These are phyloP conservation scores for Ormosia semicastrata DNA, from an alignment of 306 rosid genomes.

Conservation along the genomic window DNA sequence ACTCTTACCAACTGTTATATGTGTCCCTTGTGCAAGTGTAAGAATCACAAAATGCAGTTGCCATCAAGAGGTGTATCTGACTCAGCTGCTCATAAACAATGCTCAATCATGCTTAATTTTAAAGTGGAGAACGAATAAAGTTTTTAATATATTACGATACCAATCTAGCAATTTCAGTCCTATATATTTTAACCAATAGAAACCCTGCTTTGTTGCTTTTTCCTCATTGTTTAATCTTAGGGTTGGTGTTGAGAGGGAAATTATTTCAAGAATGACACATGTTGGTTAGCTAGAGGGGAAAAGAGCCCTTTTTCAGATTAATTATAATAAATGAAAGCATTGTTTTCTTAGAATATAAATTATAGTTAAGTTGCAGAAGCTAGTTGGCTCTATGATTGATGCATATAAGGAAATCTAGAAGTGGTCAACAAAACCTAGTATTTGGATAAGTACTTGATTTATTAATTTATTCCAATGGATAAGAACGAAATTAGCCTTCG, in stretches of 20 bases:
- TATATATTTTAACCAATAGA: background rate
- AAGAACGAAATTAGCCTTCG: constrained; percentile 6
- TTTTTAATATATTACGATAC: background rate
- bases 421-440: constrained; percentile 18
- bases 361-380: background rate
- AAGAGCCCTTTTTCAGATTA: background rate
- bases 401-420: background rate
- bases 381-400: background rate
- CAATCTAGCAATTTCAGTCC: background rate
- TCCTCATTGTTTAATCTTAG: background rate
- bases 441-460: constrained; percentile 23
- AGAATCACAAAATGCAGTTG: background rate
- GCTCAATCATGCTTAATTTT: background rate
- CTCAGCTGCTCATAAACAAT: background rate
- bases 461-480: constrained; percentile 16
- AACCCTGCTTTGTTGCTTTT: background rate
- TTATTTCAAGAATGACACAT: background rate
- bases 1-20: background rate
- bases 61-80: background rate
- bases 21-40: background rate
- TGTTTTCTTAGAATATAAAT: background rate
- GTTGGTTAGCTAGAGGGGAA: background rate
- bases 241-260: background rate
- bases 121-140: background rate
- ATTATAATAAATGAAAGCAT: background rate